Base-by-base conservation (phyloP, 192 early-diverging fungal genomes). In the Allomyces javanicus region DNA sequence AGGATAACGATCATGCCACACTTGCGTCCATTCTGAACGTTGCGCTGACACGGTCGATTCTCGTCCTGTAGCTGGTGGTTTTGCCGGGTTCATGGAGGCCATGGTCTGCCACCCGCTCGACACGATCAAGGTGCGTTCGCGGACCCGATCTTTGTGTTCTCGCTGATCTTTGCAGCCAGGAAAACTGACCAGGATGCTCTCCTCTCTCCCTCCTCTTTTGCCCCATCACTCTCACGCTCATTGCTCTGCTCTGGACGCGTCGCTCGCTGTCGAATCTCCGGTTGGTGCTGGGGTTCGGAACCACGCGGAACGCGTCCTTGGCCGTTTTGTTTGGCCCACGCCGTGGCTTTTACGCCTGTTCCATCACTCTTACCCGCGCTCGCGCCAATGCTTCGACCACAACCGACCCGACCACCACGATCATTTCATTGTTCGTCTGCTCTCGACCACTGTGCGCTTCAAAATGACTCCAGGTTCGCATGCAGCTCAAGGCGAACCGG, bases 51-150 rank as follows among this genome's bases (percentile, higher is more conserved):
- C 50, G 3, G 3, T 21, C 21, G 17, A 3, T 58, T 4, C 17
- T 58, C 12, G 17, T 58, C 14, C 3, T 58, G 21, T 94, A 44
- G 89, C 91, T 5, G 94, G 93, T 69, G 94, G 92, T 61, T 72
- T 87, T 2, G 94, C 94, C 0, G 94, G 92, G n/a, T 83, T 88
- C 66, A 88, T 85, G 75, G 92, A 97, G 73, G 87, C 93, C 19
- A 77, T 89, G 64, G 83, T 82, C 66, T 97, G 92, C 73, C 89
- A 97, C 69, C 93, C 93, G 23, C 78, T 97, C 45, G 94, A 97
- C 75, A 97, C 94, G 21, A 92, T 97, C 80, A 97, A 97, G 78
- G 94, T 97, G 65, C 83, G 94, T 69, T 89, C 96, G 88, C 94
- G 95, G 67, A 64, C 33, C 58, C 22, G 6, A 27, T 61, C 21